Percentiles rank a stretch among this genome's conserved stretches.
phyloP scores from a whole-genome alignment of 2,329 filamentous ascomycete genomes.

The Aspergillus aculeatus region DNA sequence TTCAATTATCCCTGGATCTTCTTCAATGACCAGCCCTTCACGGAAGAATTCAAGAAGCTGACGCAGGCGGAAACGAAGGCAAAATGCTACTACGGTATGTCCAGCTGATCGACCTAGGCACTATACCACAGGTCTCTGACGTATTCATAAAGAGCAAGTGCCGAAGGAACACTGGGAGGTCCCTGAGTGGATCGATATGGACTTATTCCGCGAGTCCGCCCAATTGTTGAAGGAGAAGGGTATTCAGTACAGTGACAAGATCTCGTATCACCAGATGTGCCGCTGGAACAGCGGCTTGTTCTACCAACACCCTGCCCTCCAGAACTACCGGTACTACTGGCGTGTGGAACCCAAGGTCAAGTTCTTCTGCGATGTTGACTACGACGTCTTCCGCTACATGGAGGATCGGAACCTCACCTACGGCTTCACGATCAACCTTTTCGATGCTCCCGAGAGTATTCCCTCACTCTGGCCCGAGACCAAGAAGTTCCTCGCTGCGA shows the following conservation, averaged over 20 bases:
- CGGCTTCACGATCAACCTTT: constrained; percentile 96
- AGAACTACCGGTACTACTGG: constrained; percentile 89
- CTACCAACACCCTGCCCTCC: constrained; percentile 89
- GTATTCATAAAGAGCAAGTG: constrained; percentile 65
- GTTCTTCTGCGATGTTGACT: constrained; percentile 98
- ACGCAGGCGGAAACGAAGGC: constrained; percentile 84
- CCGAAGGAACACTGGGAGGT: constrained; percentile 94
- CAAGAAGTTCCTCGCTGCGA: constrained; percentile 79
- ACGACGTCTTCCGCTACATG: constrained; percentile 98
- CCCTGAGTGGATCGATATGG: constrained; percentile 86
- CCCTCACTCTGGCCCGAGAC: constrained; percentile 95
- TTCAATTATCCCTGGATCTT: constrained; percentile 99
- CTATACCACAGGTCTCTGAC: not conserved
- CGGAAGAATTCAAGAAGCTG: constrained; percentile 83
- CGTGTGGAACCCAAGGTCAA: constrained; percentile 97
- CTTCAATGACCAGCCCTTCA: constrained; percentile 94
- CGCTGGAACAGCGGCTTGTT: constrained; percentile 98
- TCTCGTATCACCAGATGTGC: constrained; percentile 98
- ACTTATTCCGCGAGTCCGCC: constrained; percentile 81
- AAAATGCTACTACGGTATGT: constrained; percentile 74
- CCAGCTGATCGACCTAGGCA: not conserved
- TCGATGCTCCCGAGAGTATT: constrained; percentile 85
- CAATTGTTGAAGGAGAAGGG: constrained; percentile 77
- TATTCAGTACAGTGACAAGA: constrained; percentile 84
- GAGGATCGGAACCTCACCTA: constrained; percentile 98